Percentiles rank a stretch among this genome's conserved stretches.
These are phyloP conservation scores for Cucumis sativus DNA, from an alignment of 306 rosid genomes.

Conservation along the genomic window Cucumber_9930_V3 NC_026661.2:17037001-17037500, in stretches of 20 bases:
- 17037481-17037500: slow-evolving; percentile 36
- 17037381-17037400: slow-evolving; percentile 20
- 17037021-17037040: slow-evolving; percentile 47
- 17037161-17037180: slow-evolving; percentile 18
- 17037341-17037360: slow-evolving; percentile 37
- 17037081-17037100: slow-evolving; percentile 28
- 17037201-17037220: slow-evolving; percentile 29
- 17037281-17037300: slow-evolving; percentile 15
- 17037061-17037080: slow-evolving; percentile 94
- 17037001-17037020: slow-evolving; percentile 30
- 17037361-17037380: slow-evolving; percentile 32
- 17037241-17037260: slow-evolving; percentile 29
- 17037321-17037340: slow-evolving; percentile 19
- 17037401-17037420: slow-evolving; percentile 29
- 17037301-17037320: slow-evolving; percentile 15
- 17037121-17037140: slow-evolving; percentile 23
- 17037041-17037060: slow-evolving; percentile 94
- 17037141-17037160: slow-evolving; percentile 30
- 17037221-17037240: slow-evolving; percentile 37
- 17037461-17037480: slow-evolving; percentile 27
- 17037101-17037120: slow-evolving; percentile 23
- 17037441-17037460: slow-evolving; percentile 26
- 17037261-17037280: slow-evolving; percentile 12
- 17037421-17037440: slow-evolving; percentile 30
- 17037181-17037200: slow-evolving; percentile 32